These are phyloP conservation scores for Amanita rubescens DNA, from an alignment of 768 basidiomycete genomes.

Conservation along the genomic window DNA sequence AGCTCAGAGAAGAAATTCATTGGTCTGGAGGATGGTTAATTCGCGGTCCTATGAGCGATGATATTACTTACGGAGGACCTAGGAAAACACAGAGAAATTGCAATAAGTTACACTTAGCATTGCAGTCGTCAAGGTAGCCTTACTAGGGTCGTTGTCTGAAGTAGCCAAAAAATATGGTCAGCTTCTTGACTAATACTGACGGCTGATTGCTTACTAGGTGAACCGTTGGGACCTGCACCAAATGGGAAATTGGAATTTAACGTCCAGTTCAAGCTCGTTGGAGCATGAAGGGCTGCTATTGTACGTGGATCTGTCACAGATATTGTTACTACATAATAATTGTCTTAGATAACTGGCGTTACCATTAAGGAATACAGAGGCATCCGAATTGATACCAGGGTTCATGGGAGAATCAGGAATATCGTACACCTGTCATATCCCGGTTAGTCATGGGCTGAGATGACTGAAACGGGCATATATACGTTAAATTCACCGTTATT, in stretches of 20 bases:
- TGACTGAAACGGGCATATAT: conserved; percentile 13
- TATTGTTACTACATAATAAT: neutral
- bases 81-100: neutral
- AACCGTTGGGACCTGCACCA: conserved; percentile 1
- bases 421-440: conserved; percentile 37
- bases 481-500: conserved; percentile 31
- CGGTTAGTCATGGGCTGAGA: neutral
- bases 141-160: conserved; percentile 31
- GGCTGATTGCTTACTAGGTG: conserved; percentile 6
- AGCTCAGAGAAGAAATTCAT: conserved; percentile 59
- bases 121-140: conserved; percentile 7
- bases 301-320: conserved; percentile 42
- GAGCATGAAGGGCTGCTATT: conserved; percentile 61
- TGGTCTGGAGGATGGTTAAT: conserved; percentile 30
- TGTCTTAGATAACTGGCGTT: conserved; percentile 8
- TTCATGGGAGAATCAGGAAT: conserved; percentile 44
- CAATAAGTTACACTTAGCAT: neutral
- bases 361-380: conserved; percentile 59
- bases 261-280: conserved; percentile 46
- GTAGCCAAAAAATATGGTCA: conserved; percentile 12
- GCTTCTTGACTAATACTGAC: conserved; percentile 25
- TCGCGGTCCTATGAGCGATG: neutral
- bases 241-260: conserved; percentile 23
- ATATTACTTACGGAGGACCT: conserved; percentile 28
- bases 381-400: conserved; percentile 44